A percentile compares a stretch with the other conserved stretches of the same genome.
Conservation (phyloP, 768 basidiomycete genomes). For the Calocybe indica region DNA sequence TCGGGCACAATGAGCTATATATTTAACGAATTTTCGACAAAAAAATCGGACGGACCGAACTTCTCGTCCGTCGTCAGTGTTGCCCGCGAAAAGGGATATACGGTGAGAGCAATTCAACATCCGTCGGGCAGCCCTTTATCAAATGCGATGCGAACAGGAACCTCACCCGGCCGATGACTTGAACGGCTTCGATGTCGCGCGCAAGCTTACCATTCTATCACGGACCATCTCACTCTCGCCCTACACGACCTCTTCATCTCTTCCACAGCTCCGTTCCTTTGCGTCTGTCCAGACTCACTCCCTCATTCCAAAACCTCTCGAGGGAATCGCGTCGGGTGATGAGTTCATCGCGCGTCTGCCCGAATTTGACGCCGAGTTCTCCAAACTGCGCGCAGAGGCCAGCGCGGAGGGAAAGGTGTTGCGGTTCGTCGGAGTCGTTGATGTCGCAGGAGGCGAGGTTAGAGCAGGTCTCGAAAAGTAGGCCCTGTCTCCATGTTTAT, state of each 20-base stretch:
- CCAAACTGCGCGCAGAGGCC: constrained; percentile 71
- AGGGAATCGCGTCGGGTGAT: constrained; percentile 62
- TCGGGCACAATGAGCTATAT: constrained; percentile 98
- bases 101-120: constrained; percentile 41
- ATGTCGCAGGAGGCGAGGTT: constrained; percentile 63
- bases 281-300: constrained; percentile 76
- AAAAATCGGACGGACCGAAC: constrained; percentile 55
- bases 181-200: constrained; percentile 93
- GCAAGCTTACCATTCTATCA: constrained; percentile 93
- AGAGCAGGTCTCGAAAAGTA: constrained; percentile 89
- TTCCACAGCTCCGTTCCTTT: constrained; percentile 70
- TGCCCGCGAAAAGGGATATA: constrained; percentile 92
- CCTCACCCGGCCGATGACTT: constrained; percentile 97
- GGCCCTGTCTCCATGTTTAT: constrained; percentile 19
- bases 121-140: background rate
- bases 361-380: constrained; percentile 78
- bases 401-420: constrained; percentile 77
- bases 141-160: constrained; percentile 48
- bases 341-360: constrained; percentile 78
- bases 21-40: constrained; percentile 91
- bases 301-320: constrained; percentile 76
- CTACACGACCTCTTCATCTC: constrained; percentile 24
- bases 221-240: constrained; percentile 56
- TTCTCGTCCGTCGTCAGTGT: constrained; percentile 88
- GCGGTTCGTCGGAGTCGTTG: constrained; percentile 92